Evolutionary conservation across 2,329 filamentous ascomycete genomes (phyloP), one percentile per base, ranked within the genome.

Genomic region (Hymenoscyphus fructigenus): DNA sequence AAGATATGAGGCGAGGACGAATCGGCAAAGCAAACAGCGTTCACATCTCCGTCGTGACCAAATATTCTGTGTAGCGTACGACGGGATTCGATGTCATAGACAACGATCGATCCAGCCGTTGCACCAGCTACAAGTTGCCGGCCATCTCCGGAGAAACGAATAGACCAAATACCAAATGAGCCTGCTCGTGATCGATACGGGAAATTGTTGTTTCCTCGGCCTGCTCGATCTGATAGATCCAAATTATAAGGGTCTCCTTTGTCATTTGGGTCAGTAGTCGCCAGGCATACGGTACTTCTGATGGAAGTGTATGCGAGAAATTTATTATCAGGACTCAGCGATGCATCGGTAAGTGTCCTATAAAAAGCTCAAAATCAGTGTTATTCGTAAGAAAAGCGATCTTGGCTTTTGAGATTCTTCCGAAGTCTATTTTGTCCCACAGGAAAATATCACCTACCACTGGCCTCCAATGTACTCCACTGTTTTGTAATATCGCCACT

Each of bases 401-500:
- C 34, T 36, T 36, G 34, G 14, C 14, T 14, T 14, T 5, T 36
- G 12, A 10, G 14, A 14, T 36, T 36, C 34, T 2, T 9, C 34
- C 34, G 14, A 15, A 12, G 34, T 36, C 14, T 36, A 36, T 15
- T 36, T 36, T 12, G 34, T 36, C 9, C 34, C 34, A 36, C n/a
- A 50, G 12, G 20, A 50, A 23, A 50, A 26, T 23, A 50, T 50
- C 44, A 50, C 44, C 5, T 50, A 50, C 95, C 95, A 99, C 72
- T 92, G 89, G 2, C 93, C 95, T 69, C 88, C 91, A 0, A 92
- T 92, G 76, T 95, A 97, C 32, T 83, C 80, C 5, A 93, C 91
- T 0, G 91, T 94, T 79, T 94, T 98, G 82, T 97, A 97, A 77
- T 97, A 93, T 75, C 90, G 90, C 95, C 95, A 99, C 69, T 93